phyloP scores from a whole-genome alignment of 2,329 filamentous ascomycete genomes.

The Parafenestella ontariensis region DNA sequence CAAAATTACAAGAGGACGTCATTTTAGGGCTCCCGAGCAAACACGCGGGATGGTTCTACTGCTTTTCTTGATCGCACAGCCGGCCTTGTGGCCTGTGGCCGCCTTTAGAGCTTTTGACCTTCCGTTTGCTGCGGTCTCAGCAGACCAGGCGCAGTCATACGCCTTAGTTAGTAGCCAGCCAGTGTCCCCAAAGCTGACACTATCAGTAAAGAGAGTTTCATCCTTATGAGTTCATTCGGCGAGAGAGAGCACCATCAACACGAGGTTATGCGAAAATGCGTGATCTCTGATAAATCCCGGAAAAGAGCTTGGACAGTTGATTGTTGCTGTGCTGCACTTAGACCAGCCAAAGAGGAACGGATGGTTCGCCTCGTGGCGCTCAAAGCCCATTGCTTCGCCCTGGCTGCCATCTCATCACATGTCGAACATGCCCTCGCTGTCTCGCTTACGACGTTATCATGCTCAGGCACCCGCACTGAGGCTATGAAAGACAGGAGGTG shows the following conservation, averaged over 20 bases:
- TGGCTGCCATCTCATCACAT: neutral
- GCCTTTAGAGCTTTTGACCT: constrained; percentile 3
- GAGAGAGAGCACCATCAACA: neutral
- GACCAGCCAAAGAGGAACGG: neutral
- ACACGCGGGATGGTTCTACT: neutral
- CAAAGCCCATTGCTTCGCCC: neutral
- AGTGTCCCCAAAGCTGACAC: constrained; percentile 1
- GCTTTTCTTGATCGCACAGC: neutral
- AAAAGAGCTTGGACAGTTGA: neutral
- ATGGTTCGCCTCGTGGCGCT: neutral
- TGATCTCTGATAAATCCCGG: neutral
- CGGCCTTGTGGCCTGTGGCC: neutral
- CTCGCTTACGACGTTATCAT: constrained; percentile 10
- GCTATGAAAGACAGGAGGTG: constrained; percentile 14
- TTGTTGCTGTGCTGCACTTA: neutral
- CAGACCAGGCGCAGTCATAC: constrained; percentile 17
- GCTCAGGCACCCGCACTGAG: constrained; percentile 11
- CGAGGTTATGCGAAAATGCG: neutral
- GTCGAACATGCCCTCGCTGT: neutral
- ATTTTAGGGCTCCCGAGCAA: neutral
- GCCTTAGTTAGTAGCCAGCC: constrained; percentile 7
- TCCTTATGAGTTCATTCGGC: neutral
- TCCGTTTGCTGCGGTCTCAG: constrained; percentile 11
- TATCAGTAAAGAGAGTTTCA: neutral
- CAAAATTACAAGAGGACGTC: neutral